Percentiles rank a stretch among this genome's conserved stretches.
phyloP scores from a whole-genome alignment of 441 rosid species.

The Jatropha podagrica region DNA sequence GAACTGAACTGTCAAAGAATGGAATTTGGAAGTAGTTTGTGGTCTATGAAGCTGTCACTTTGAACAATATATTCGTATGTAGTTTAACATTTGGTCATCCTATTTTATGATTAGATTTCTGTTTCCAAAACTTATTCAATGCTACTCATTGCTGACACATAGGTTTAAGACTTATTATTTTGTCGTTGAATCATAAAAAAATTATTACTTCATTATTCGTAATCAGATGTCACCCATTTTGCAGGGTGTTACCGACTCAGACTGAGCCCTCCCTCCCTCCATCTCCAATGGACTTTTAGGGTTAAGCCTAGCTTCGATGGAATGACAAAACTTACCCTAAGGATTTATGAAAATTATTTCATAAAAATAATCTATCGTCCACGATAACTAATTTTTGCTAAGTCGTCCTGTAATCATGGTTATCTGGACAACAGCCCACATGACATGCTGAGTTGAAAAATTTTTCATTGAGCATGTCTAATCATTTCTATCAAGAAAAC shows the following conservation, averaged over 20 bases:
- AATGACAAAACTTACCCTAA: too few relatives aligned
- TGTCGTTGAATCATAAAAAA: slow-evolving; percentile 13
- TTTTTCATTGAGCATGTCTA: not conserved
- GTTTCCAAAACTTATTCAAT: not conserved
- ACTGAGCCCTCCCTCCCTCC: not conserved
- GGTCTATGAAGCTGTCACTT: not conserved
- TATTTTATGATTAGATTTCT: slow-evolving; percentile 3
- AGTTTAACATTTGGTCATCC: slow-evolving; percentile 7
- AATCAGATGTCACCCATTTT: not conserved
- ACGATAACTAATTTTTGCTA: slow-evolving; percentile 5
- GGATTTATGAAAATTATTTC: not conserved
- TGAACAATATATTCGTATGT: not conserved
- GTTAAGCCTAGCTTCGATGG: too few relatives aligned
- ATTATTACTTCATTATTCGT: not conserved
- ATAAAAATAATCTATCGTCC: not conserved
- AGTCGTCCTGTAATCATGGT: slow-evolving; percentile 1
- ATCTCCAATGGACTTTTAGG: too few relatives aligned
- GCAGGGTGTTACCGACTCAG: slow-evolving; percentile 4
- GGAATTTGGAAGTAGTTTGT: slow-evolving; percentile 12
- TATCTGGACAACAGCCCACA: not conserved
- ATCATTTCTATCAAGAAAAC: slow-evolving; percentile 9
- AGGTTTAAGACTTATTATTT: slow-evolving; percentile 4
- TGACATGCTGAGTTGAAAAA: not conserved
- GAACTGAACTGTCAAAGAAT: slow-evolving; percentile 27
- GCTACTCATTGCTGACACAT: not conserved